phyloP scores from a whole-genome alignment of 1,139 yeast species.

The Debaryomyces sp. region DNA sequence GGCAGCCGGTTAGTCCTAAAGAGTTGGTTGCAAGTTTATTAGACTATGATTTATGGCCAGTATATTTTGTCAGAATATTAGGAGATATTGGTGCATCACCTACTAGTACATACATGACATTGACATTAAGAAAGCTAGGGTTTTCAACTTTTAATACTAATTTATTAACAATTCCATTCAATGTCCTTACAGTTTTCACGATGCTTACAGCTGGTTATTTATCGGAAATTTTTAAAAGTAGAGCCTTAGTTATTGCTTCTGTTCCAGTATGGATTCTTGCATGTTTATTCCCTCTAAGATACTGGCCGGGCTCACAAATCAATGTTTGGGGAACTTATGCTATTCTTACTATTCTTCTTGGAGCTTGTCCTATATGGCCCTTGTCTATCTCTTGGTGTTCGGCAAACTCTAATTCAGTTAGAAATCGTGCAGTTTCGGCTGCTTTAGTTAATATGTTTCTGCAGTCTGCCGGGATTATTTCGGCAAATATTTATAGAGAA shows the following conservation, averaged over 20 bases:
- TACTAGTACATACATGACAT: constrained; percentile 45
- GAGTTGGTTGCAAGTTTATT: constrained; percentile 23
- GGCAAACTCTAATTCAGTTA: constrained; percentile 56
- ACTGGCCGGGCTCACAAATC: constrained; percentile 52
- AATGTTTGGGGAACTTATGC: constrained; percentile 57
- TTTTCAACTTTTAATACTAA: constrained; percentile 58
- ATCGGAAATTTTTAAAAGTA: constrained; percentile 39
- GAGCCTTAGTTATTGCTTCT: constrained; percentile 29
- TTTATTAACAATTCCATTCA: constrained; percentile 53
- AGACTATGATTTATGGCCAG: constrained; percentile 47
- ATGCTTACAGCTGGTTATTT: constrained; percentile 41
- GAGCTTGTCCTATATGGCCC: constrained; percentile 31
- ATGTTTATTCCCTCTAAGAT: constrained; percentile 45
- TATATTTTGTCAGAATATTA: constrained; percentile 49
- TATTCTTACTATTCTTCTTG: constrained; percentile 48
- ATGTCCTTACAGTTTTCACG: constrained; percentile 38
- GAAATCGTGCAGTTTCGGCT: constrained; percentile 58
- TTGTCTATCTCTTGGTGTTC: constrained; percentile 59
- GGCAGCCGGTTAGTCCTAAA: constrained; percentile 27
- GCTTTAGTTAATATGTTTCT: constrained; percentile 61
- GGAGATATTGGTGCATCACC: constrained; percentile 46
- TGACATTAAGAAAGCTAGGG: constrained; percentile 51
- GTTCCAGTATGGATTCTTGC: constrained; percentile 45
- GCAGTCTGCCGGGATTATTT: constrained; percentile 53
- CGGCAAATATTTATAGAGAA: constrained; percentile 53